These are phyloP conservation scores for Clathrospora elynae DNA, from an alignment of 2,329 filamentous ascomycete genomes.

Conservation along the genomic window DNA sequence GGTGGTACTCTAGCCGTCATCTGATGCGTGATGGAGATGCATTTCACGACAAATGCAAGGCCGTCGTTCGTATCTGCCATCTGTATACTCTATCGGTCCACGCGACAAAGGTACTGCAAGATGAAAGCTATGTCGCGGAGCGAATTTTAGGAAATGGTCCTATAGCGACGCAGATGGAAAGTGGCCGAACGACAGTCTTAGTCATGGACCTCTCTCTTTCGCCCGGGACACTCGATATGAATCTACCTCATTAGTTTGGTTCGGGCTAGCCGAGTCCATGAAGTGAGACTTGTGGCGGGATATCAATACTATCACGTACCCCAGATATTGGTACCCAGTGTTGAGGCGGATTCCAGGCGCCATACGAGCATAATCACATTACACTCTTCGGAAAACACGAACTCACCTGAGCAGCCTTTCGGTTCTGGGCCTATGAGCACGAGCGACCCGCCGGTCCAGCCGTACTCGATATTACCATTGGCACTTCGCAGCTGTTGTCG, in stretches of 20 bases:
- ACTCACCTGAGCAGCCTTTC: conserved; percentile 34
- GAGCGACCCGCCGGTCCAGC: conserved; percentile 40
- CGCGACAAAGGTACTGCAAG: conserved; percentile 1
- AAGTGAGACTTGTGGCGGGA: conserved; percentile 15
- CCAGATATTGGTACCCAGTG: conserved; percentile 22
- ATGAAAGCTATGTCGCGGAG: background rate
- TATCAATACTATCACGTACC: conserved; percentile 18
- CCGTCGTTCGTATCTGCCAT: conserved; percentile 11
- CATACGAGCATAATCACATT: conserved; percentile 5
- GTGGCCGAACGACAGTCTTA: conserved; percentile 13
- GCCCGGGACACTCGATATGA: conserved; percentile 24
- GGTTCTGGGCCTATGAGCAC: conserved; percentile 34
- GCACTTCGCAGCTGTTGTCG: conserved; percentile 38
- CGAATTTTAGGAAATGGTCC: conserved; percentile 15
- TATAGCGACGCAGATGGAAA: conserved; percentile 14
- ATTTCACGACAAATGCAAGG: background rate
- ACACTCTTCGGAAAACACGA: conserved; percentile 30
- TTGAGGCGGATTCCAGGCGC: conserved; percentile 17
- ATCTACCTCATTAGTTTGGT: conserved; percentile 15
- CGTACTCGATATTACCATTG: conserved; percentile 43
- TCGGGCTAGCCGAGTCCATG: conserved; percentile 12
- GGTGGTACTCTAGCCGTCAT: conserved; percentile 13
- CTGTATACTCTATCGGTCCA: conserved; percentile 6
- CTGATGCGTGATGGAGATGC: conserved; percentile 15
- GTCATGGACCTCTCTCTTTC: conserved; percentile 19